Base-by-base conservation (phyloP, 2,329 filamentous ascomycete genomes). In the Aspergillus pseudoviridinutans region DNA sequence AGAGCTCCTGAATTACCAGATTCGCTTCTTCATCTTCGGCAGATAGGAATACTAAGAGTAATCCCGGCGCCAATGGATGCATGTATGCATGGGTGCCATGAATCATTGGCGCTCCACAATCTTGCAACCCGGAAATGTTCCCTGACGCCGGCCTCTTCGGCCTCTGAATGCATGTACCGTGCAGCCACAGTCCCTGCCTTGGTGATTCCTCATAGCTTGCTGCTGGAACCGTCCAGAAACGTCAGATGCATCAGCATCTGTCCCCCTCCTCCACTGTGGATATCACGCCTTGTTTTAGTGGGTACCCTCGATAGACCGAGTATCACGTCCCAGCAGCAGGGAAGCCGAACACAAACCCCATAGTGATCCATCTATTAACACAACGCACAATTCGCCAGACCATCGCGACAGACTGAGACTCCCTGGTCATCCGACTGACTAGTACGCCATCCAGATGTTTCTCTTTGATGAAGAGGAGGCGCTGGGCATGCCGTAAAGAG, bases 1-100 rank as follows among this genome's bases (percentile, higher is more conserved):
- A 50, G 57, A 53, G 49, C 51, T 22, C 17, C 27, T 28, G 25
- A 47, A 49, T 44, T 29, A 54, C 25, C 51, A 58, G 56, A 55
- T 55, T 44, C 42, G 28, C 42, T 55, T 58, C 53, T 44, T 52
- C 56, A 52, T 20, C 28, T 12, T 25, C 22, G 42, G 49, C 5
- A 25, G 14, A 49, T 22, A 20, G 51, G 24, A 42, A 46, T 29
- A 12, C 14, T 17, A 38, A 17, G 32, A 38, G 22, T 10, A 46
- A 32, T 41, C 12, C 50, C 32, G 22, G 42, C 27, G 8, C 7
- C 20, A 25, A 28, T 46, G n/a, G 49, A 17, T 53, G 22, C 20
- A 50, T 41, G 35, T n/a, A 53, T 14, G 38, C 17, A 29, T 46
- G 8, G 20, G 10, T 22, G 32, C 17, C 42, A 20, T 27, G 32